Base-by-base conservation (phyloP, 2,329 filamentous ascomycete genomes). In the Fusarium citri region DNA sequence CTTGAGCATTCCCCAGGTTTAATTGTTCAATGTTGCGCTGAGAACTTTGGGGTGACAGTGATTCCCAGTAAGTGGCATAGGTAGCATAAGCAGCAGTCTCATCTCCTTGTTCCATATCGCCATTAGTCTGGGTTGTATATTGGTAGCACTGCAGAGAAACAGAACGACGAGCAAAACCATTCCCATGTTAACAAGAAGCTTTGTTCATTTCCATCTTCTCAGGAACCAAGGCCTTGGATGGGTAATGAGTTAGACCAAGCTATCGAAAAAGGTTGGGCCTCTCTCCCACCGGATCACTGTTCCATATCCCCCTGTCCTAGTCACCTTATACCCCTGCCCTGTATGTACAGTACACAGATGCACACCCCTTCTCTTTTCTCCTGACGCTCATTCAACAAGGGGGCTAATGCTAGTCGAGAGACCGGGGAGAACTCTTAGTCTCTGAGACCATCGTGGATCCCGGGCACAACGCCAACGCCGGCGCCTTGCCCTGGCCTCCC, bases 1-100 rank as follows among this genome's bases (percentile, higher is more conserved):
- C 68, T 73, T 54, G 68, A 68, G 51, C 68, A 73, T 74, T 74
- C 72, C 72, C 72, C 72, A 68, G 72, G 69, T 73, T 62, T 71
- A 41, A 63, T 50, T 71, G 40, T 57, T 68, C 48, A 26, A 54
- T 59, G 47, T 43, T 54, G 40, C 28, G 41, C 20, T 55, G 28
- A 55, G 37, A 28, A 51, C 47, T 61, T 45, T 26, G 47, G 51
- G 15, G 28, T 28, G 20, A 14, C 42, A n/a, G 37, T 40, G 60
- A 30, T 45, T 53, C 20, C 22, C 28, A 49, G 55, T 59, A 68
- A 68, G 59, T 59, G 20, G 58, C 34, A n/a, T 37, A n/a, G 18
- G 25, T 50, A 34, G 22, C 37, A 61, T 49, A 66, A 61, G 59
- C 54, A n/a, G 47, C 15, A 25, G n/a, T 6, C 30, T 37, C 47